phyloP scores from a whole-genome alignment of 2,329 filamentous ascomycete species.

The Monilinia aucupariae region DNA sequence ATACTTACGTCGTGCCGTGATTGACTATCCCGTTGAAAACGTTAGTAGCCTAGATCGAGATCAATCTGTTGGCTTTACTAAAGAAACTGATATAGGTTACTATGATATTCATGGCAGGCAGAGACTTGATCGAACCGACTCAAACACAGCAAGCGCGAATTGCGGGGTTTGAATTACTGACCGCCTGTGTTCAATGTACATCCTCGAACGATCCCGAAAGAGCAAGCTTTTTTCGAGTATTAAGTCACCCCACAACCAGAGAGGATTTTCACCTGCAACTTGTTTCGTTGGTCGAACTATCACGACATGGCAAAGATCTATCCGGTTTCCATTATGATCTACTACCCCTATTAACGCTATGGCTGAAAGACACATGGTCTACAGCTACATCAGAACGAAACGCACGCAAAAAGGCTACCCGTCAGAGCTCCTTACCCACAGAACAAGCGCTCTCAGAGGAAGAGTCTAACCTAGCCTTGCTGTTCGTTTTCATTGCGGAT shows the following conservation, averaged over 20 bases:
- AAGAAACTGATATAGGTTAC: constrained; percentile 25
- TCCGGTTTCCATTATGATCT: constrained; percentile 64
- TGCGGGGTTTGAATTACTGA: constrained; percentile 61
- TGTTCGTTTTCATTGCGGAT: constrained; percentile 62
- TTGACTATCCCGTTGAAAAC: constrained; percentile 49
- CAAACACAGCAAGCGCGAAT: constrained; percentile 50
- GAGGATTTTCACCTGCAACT: constrained; percentile 64
- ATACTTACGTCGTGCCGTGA: constrained; percentile 50
- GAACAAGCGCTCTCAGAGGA: constrained; percentile 43
- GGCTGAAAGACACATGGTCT: constrained; percentile 54
- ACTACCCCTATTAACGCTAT: constrained; percentile 55
- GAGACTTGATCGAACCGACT: constrained; percentile 55
- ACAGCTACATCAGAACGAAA: constrained; percentile 49
- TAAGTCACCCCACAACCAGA: constrained; percentile 50
- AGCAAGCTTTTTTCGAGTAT: constrained; percentile 58
- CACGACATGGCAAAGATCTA: constrained; percentile 55
- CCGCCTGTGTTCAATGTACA: constrained; percentile 58
- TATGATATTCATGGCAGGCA: constrained; percentile 58
- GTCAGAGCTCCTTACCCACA: constrained; percentile 37
- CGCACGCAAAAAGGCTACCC: constrained; percentile 47
- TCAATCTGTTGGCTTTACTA: neutral
- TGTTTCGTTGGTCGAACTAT: constrained; percentile 56
- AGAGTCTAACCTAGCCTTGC: constrained; percentile 55
- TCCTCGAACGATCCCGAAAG: constrained; percentile 62
- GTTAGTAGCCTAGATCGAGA: constrained; percentile 23